Evolutionary conservation across 2,329 filamentous ascomycete genomes (phyloP).

Genomic region (Cryphonectria naterciae): DNA sequence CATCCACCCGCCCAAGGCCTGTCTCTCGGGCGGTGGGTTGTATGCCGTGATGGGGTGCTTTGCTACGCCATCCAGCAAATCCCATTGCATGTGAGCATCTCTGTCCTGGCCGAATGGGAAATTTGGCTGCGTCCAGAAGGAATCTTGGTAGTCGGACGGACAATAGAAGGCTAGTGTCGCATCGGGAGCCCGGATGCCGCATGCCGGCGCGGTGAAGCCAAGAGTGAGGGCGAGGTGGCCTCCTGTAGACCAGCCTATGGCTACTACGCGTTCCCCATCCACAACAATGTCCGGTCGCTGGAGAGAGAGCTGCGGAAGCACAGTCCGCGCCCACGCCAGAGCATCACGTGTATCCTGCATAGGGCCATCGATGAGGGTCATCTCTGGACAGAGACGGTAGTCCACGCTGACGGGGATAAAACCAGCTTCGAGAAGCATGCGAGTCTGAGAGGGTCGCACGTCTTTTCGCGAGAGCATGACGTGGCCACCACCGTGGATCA

Average conservation of each 20-base stretch:
- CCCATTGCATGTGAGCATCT: background rate
- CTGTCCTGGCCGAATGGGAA: background rate
- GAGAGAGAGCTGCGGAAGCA: slow-evolving; percentile 37
- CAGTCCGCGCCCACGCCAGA: slow-evolving; percentile 34
- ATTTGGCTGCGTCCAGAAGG: slow-evolving; percentile 26
- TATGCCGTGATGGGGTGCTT: slow-evolving; percentile 17
- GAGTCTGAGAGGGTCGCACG: slow-evolving; percentile 43
- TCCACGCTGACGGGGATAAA: slow-evolving; percentile 54
- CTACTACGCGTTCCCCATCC: slow-evolving; percentile 41
- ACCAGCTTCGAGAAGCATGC: slow-evolving; percentile 42
- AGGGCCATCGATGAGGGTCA: slow-evolving; percentile 48
- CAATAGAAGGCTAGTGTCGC: slow-evolving; percentile 51
- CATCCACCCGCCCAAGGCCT: slow-evolving; percentile 17
- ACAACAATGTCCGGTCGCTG: slow-evolving; percentile 28
- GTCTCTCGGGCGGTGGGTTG: background rate
- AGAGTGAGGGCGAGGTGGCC: slow-evolving; percentile 50
- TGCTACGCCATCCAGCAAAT: background rate
- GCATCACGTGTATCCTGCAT: slow-evolving; percentile 51
- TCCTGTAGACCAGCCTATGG: slow-evolving; percentile 54
- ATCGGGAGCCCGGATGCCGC: slow-evolving; percentile 42
- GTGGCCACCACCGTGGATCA: slow-evolving; percentile 51
- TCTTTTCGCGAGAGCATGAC: slow-evolving; percentile 44
- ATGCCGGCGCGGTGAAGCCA: slow-evolving; percentile 40
- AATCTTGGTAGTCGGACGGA: slow-evolving; percentile 30
- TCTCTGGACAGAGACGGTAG: slow-evolving; percentile 55